Base-by-base conservation (phyloP, 1,284 basidiomycete species). In the Papiliotrema terrestris region DNA sequence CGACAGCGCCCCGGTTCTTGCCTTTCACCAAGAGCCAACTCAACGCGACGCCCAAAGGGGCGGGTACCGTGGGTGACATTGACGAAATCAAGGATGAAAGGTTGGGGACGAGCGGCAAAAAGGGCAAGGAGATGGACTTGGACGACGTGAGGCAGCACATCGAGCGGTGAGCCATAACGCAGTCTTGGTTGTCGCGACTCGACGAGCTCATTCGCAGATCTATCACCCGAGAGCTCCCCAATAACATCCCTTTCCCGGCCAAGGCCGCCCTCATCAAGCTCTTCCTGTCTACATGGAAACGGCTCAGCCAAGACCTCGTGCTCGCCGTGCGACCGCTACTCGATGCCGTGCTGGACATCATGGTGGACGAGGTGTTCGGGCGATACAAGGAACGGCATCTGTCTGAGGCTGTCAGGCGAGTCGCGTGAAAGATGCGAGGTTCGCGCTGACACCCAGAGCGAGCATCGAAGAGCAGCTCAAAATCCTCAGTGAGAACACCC, bases 121-220 rank as follows among this genome's bases (percentile, higher is more conserved):
- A 49, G 3, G 39, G n/a, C 35, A 45, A 50, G 35, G 20, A 37
- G 1, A 50, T 49, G 42, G 23, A 44, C 25, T 51, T 57, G 5
- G 52, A 57, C 36, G 47, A 53, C 36, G 36, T 57, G 5, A 17
- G 51, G 8, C 2, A 39, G 23, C 46, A 50, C 15, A 50, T 57
- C 47, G 20, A 45, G 8, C 29, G 39, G 56, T 57, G 26, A 45
- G 51, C 43, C 29, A 32, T 32, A 32, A n/a, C n/a, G n/a, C n/a
- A n/a, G n/a, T n/a, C n/a, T n/a, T n/a, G n/a, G n/a, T n/a, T n/a
- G n/a, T n/a, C n/a, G n/a, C n/a, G n/a, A n/a, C n/a, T n/a, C n/a
- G n/a, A n/a, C n/a, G n/a, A n/a, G 29, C 29, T 32, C 6, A 32
- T 32, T 6, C 29, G 6, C 29, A 32, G 29, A 11, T 32, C 29